A percentile compares a stretch with the other conserved stretches of the same genome.
phyloP scores from a whole-genome alignment of 2,329 filamentous ascomycete genomes.

The Penicillium carneum region DNA sequence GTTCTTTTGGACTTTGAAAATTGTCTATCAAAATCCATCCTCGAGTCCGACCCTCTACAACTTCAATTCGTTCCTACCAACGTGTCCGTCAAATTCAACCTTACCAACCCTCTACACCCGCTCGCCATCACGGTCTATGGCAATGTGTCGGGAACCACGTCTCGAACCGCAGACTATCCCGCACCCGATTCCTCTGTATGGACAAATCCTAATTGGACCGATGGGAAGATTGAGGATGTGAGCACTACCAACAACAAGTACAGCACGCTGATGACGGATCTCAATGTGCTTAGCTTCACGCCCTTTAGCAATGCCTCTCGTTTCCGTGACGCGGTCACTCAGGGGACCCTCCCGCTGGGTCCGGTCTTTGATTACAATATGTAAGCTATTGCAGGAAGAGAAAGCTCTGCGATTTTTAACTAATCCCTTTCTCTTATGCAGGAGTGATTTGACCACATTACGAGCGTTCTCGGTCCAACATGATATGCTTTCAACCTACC shows the following conservation, averaged over 20 bases:
- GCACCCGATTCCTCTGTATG: constrained; percentile 66
- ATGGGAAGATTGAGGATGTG: constrained; percentile 79
- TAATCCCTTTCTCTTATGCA: constrained; percentile 16
- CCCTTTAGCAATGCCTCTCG: constrained; percentile 65
- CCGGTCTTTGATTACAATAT: constrained; percentile 71
- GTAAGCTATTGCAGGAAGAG: constrained; percentile 44
- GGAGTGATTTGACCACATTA: constrained; percentile 60
- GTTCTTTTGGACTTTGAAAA: constrained; percentile 82
- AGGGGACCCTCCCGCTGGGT: constrained; percentile 74
- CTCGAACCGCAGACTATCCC: constrained; percentile 62
- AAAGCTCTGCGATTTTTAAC: constrained; percentile 11
- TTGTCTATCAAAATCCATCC: constrained; percentile 70
- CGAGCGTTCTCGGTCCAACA: constrained; percentile 77
- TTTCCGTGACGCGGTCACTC: constrained; percentile 71
- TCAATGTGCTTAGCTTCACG: constrained; percentile 79
- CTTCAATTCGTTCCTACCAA: constrained; percentile 82
- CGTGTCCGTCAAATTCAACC: constrained; percentile 77
- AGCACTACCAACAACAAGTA: constrained; percentile 65
- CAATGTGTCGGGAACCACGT: constrained; percentile 80
- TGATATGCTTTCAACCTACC: constrained; percentile 80
- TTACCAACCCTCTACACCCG: constrained; percentile 64
- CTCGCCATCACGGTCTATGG: constrained; percentile 84
- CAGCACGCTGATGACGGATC: constrained; percentile 75
- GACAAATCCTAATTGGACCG: constrained; percentile 65
- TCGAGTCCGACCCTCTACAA: constrained; percentile 65